These are phyloP conservation scores for Myriangium duriaei DNA, from an alignment of 2,329 filamentous ascomycete genomes.

Conservation along the genomic window DNA sequence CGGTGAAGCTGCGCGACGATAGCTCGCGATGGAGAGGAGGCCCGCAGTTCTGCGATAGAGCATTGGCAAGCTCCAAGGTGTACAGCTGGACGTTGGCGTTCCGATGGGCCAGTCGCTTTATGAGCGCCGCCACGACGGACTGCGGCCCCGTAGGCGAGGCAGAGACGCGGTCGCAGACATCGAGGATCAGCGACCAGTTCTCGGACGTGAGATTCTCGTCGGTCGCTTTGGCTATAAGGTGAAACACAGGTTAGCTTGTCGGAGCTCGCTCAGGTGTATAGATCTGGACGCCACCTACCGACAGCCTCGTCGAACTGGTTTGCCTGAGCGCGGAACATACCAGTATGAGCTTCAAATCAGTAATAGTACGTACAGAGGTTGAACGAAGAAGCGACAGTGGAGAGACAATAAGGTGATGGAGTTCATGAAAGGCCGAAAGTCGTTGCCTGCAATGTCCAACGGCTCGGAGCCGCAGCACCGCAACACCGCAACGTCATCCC, in stretches of 20 bases:
- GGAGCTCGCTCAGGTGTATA: slow-evolving; percentile 1
- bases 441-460: not conserved
- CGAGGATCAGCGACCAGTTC: slow-evolving; percentile 60
- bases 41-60: slow-evolving; percentile 84
- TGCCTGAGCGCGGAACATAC: slow-evolving; percentile 34
- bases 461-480: too few species aligned
- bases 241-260: slow-evolving; percentile 1
- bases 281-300: slow-evolving; percentile 35
- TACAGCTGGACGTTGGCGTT: slow-evolving; percentile 96
- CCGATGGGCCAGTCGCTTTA: slow-evolving; percentile 80
- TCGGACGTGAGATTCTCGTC: slow-evolving; percentile 92
- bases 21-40: slow-evolving; percentile 77
- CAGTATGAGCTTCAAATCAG: not conserved
- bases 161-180: slow-evolving; percentile 27
- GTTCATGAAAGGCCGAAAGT: not conserved
- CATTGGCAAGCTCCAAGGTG: slow-evolving; percentile 85
- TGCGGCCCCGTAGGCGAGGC: slow-evolving; percentile 22
- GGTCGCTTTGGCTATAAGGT: slow-evolving; percentile 59
- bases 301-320: slow-evolving; percentile 58
- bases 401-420: too few species aligned
- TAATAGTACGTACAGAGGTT: too few species aligned
- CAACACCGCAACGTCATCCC: not conserved
- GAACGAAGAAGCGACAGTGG: too few species aligned
- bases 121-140: slow-evolving; percentile 67
- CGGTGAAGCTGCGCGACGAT: slow-evolving; percentile 84